Base-by-base conservation (phyloP, 2,329 filamentous ascomycete genomes). In the Penicillium psychrosexuale region DNA sequence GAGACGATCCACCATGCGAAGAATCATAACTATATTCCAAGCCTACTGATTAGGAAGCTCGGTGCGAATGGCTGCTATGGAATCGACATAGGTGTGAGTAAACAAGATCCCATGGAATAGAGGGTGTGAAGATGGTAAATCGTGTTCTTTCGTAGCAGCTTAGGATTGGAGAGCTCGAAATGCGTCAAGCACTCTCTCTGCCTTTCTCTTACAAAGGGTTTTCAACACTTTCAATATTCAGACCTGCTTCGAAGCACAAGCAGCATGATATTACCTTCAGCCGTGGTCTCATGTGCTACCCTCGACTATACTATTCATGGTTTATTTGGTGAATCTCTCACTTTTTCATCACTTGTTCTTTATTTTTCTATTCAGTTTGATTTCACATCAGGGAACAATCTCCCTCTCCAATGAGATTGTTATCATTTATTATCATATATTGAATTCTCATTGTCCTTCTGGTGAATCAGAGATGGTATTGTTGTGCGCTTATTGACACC, bases 21-120 rank as follows among this genome's bases (percentile, higher is more conserved):
- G 30, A 1, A n/a, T 34, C 12, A 79, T 80, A 77, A 28, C 52
- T 9, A 63, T 64, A 1, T 80, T 74, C 48, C 40, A 59, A 2
- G 74, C 0, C 28, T 55, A 0, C 49, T 80, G 0, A 70, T 80
- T 36, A 78, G 79, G 1, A 82, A 82, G 56, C 39, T 81, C 3
- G 79, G 79, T 0, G 78, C 79, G 0, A 78, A 81, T 59, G 79
- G 71, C 0, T 81, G 76, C 45, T 82, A 81, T 59, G 76, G 72
- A 0, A 62, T 81, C 8, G 78, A 73, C 0, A 60, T 81, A 68
- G 63, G 8, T 75, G 72, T 0, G 65, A 72, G 27, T 58, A 69
- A 19, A 78, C 77, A 0, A 61, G 51, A n/a, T 57, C 51, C 1
- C 64, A 78, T 3, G 74, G 76, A 0, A 71, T 69, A 0, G 48